phyloP scores from a whole-genome alignment of 371 early-diverging fungal species.

The Mucor velutinosus region DNA sequence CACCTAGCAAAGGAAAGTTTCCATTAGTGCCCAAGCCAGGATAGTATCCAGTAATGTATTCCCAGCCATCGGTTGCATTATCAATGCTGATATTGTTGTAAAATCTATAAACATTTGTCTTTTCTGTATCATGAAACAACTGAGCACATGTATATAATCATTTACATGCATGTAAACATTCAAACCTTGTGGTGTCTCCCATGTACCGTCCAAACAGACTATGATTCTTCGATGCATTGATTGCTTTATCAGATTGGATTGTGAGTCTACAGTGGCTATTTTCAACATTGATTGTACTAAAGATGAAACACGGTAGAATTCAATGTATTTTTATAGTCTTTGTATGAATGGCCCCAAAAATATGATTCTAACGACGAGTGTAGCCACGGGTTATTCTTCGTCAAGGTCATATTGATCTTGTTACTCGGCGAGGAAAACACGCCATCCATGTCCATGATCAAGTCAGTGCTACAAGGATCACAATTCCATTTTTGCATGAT shows the following conservation, averaged over 20 bases:
- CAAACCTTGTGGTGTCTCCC: slow-evolving; percentile 42
- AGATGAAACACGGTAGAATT: too few species aligned
- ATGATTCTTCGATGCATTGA: slow-evolving; percentile 27
- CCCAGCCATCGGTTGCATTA: slow-evolving; percentile 11
- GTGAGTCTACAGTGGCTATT: not conserved
- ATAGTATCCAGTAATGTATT: slow-evolving; percentile 30
- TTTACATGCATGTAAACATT: not conserved
- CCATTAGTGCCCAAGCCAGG: slow-evolving; percentile 30
- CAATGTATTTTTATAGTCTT: not conserved
- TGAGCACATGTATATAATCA: not conserved
- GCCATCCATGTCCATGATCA: not conserved
- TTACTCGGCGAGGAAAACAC: not conserved
- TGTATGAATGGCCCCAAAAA: not conserved
- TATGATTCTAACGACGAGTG: not conserved
- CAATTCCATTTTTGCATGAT: not conserved
- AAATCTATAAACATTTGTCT: slow-evolving; percentile 35
- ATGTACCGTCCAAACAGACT: slow-evolving; percentile 45
- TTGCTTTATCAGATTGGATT: not conserved
- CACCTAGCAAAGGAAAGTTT: slow-evolving; percentile 24
- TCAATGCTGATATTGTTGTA: slow-evolving; percentile 10
- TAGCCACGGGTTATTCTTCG: not conserved
- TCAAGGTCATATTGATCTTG: not conserved
- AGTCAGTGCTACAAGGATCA: not conserved
- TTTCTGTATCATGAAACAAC: slow-evolving; percentile 19
- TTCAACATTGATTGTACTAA: not conserved